Conservation (phyloP, 352 stramenopile species). For the Globisporangium echinulatum region DNA sequence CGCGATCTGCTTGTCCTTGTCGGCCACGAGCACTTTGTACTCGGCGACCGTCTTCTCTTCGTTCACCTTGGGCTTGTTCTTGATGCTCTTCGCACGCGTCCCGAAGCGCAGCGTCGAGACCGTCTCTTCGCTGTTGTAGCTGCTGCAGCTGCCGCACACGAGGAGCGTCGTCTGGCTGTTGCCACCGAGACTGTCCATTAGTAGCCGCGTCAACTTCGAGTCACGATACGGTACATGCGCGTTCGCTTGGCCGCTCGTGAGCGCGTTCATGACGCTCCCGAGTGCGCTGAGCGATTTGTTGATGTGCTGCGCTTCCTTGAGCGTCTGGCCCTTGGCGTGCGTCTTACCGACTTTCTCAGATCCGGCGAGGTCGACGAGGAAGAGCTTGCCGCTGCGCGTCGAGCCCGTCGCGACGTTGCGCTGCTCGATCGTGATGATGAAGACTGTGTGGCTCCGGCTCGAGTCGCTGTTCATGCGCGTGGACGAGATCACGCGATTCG, state of each 20-base stretch:
- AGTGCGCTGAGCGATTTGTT: slow-evolving; percentile 89
- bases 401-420: slow-evolving; percentile 50
- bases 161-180: slow-evolving; percentile 72
- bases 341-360: slow-evolving; percentile 78
- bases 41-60: slow-evolving; percentile 87
- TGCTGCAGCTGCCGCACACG: slow-evolving; percentile 55
- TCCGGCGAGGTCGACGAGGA: slow-evolving; percentile 74
- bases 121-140: slow-evolving; percentile 69
- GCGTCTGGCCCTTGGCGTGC: slow-evolving; percentile 87
- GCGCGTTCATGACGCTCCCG: slow-evolving; percentile 86
- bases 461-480: slow-evolving; percentile 91
- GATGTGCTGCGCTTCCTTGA: slow-evolving; percentile 85
- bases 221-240: slow-evolving; percentile 90
- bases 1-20: slow-evolving; percentile 53
- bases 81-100: slow-evolving; percentile 67
- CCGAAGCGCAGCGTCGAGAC: slow-evolving; percentile 72
- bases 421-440: slow-evolving; percentile 95
- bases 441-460: slow-evolving; percentile 92
- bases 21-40: slow-evolving; percentile 54
- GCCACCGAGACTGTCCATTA: slow-evolving; percentile 80
- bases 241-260: slow-evolving; percentile 78
- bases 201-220: slow-evolving; percentile 82
- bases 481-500: slow-evolving; percentile 84
- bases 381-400: slow-evolving; percentile 89
- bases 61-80: slow-evolving; percentile 77